phyloP scores from a whole-genome alignment of 345 rosid genomes.

The Acer negundo region DNA sequence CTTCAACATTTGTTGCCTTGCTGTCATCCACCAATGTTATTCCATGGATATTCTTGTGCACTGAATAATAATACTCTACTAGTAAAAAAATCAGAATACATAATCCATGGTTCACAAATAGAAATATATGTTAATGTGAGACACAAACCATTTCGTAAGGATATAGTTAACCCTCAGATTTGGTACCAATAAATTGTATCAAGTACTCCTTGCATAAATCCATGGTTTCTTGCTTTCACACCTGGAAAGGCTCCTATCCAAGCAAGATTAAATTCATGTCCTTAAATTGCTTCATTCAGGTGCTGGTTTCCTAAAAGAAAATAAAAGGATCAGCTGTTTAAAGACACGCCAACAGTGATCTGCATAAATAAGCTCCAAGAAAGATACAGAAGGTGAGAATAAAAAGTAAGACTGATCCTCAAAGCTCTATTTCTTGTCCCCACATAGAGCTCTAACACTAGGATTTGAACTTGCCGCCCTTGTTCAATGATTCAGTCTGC shows the following conservation, averaged over 20 bases:
- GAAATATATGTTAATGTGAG: not conserved
- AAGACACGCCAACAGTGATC: conserved; percentile 6
- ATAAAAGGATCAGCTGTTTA: conserved; percentile 16
- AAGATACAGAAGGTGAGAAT: not conserved
- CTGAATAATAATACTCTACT: conserved; percentile 21
- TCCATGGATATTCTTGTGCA: conserved; percentile 31
- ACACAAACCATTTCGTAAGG: not conserved
- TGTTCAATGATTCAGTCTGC: not conserved
- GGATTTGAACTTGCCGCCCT: not conserved
- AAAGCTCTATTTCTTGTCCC: not conserved
- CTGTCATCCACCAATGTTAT: conserved; percentile 40
- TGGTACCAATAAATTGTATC: not conserved
- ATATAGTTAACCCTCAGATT: not conserved
- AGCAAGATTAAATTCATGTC: conserved; percentile 33
- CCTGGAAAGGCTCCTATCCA: conserved; percentile 40
- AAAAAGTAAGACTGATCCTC: not conserved
- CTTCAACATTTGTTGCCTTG: conserved; percentile 42
- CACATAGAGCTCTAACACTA: not conserved
- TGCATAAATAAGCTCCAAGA: not conserved
- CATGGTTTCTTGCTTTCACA: conserved; percentile 26
- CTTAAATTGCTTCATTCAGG: conserved; percentile 29
- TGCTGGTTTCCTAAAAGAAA: conserved; percentile 27
- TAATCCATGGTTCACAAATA: not conserved
- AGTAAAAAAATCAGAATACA: not conserved
- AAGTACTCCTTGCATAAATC: conserved; percentile 13